phyloP scores from a whole-genome alignment of 2,329 filamentous ascomycete species.

The Atkinsonella hypoxylon region DNA sequence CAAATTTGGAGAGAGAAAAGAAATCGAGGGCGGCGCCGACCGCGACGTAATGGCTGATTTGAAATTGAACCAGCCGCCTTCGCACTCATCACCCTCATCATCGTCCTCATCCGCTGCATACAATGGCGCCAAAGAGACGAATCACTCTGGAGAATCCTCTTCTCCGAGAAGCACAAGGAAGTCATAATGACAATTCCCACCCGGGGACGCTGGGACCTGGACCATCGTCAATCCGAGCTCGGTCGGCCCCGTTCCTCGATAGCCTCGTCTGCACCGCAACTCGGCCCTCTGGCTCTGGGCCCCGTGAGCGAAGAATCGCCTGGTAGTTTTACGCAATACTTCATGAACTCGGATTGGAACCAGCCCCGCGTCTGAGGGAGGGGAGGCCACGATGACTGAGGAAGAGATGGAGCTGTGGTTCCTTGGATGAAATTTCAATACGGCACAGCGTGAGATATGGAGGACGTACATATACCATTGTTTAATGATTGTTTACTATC shows the following conservation, averaged over 20 bases:
- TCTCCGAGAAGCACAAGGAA: not conserved
- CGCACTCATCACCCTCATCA: not conserved
- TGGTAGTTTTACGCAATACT: not conserved
- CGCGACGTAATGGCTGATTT: not conserved
- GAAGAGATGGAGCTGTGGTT: not conserved
- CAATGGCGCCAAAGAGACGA: not conserved
- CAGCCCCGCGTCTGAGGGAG: not conserved
- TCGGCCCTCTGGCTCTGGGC: not conserved
- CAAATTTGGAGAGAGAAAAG: not conserved
- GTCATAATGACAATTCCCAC: not conserved
- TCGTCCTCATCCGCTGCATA: not conserved
- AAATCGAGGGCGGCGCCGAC: no score
- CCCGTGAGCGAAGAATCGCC: not conserved
- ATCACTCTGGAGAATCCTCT: not conserved
- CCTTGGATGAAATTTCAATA: no score
- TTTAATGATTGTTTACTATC: no score
- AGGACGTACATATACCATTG: not conserved
- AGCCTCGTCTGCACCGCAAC: not conserved
- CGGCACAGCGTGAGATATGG: no score
- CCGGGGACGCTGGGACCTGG: not conserved
- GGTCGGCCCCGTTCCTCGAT: not conserved
- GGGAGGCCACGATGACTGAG: not conserved
- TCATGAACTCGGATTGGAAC: not conserved
- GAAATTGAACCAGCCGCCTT: not conserved
- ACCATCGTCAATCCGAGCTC: not conserved